These are phyloP conservation scores for Harrya chromipes DNA, from an alignment of 768 basidiomycete genomes.

Conservation along the genomic window DNA sequence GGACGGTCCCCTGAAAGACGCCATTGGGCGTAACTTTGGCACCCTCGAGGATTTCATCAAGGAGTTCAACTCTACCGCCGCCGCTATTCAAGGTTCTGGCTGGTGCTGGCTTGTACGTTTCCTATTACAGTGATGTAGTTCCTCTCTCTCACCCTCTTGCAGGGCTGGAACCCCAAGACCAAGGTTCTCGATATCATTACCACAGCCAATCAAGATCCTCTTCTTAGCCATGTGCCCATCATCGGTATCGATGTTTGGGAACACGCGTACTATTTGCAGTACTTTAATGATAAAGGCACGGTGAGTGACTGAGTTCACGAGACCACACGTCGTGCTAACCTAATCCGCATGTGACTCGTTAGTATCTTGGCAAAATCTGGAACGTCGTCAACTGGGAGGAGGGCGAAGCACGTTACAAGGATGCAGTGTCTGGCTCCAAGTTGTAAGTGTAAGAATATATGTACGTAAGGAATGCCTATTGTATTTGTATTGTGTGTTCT, in stretches of 20 bases:
- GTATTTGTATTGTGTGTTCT: conserved; percentile 8
- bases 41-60: conserved; percentile 69
- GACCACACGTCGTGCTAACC: neutral
- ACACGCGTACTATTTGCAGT: conserved; percentile 96
- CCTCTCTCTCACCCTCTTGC: neutral
- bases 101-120: conserved; percentile 93
- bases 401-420: conserved; percentile 62
- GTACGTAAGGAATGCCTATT: neutral
- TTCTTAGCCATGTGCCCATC: conserved; percentile 72
- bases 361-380: conserved; percentile 81
- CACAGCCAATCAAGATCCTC: conserved; percentile 95
- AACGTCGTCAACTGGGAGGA: conserved; percentile 70
- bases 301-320: conserved; percentile 45
- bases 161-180: conserved; percentile 72
- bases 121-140: neutral
- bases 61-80: conserved; percentile 82
- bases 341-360: neutral
- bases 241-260: conserved; percentile 97
- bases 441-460: conserved; percentile 26
- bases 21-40: conserved; percentile 66
- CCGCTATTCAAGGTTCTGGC: conserved; percentile 87
- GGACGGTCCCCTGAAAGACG: conserved; percentile 66
- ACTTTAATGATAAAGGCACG: conserved; percentile 91
- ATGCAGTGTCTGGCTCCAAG: conserved; percentile 38
- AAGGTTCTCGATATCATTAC: conserved; percentile 83